Percentiles rank a stretch among this genome's conserved stretches.
phyloP scores from a whole-genome alignment of 1,284 basidiomycete genomes.

The Prillingera fragicola region DNA sequence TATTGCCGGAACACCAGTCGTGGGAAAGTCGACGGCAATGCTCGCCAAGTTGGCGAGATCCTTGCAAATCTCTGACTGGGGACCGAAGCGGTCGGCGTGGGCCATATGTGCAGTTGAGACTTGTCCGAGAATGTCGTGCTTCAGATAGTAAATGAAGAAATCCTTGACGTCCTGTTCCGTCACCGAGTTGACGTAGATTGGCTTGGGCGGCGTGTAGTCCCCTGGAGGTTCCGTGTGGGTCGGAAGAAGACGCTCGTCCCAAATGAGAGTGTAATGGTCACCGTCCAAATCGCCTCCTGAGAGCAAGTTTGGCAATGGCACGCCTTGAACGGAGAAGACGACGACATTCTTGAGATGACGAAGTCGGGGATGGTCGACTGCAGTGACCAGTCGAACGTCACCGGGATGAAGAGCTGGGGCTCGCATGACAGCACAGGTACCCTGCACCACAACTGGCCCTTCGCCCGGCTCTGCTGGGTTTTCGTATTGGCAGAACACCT shows the following conservation, averaged over 20 bases:
- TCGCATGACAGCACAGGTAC: conserved; percentile 24
- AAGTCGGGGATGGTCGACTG: conserved; percentile 23
- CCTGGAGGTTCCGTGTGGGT: conserved; percentile 8
- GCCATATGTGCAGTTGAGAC: conserved; percentile 26
- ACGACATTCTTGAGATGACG: conserved; percentile 30
- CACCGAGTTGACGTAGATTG: conserved; percentile 14
- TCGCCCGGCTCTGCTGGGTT: conserved; percentile 11
- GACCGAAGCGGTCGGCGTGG: conserved; percentile 21
- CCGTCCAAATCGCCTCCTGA: conserved; percentile 30
- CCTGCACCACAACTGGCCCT: conserved; percentile 14
- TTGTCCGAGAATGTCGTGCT: conserved; percentile 23
- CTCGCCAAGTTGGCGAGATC: conserved; percentile 17
- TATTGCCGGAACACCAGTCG: conserved; percentile 10
- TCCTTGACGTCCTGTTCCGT: conserved; percentile 20
- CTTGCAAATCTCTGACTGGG: conserved; percentile 17
- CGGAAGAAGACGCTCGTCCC: conserved; percentile 22
- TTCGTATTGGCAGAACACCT: conserved; percentile 32
- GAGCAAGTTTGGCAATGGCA: conserved; percentile 24
- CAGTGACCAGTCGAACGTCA: conserved; percentile 24
- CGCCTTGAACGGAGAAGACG: conserved; percentile 24
- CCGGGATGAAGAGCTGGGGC: conserved; percentile 24
- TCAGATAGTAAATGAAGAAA: conserved; percentile 29
- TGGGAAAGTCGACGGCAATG: conserved; percentile 27
- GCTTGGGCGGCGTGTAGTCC: conserved; percentile 13
- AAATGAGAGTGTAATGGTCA: conserved; percentile 30